phyloP scores from a whole-genome alignment of 768 basidiomycete species.

The Antrodiella citrinella region DNA sequence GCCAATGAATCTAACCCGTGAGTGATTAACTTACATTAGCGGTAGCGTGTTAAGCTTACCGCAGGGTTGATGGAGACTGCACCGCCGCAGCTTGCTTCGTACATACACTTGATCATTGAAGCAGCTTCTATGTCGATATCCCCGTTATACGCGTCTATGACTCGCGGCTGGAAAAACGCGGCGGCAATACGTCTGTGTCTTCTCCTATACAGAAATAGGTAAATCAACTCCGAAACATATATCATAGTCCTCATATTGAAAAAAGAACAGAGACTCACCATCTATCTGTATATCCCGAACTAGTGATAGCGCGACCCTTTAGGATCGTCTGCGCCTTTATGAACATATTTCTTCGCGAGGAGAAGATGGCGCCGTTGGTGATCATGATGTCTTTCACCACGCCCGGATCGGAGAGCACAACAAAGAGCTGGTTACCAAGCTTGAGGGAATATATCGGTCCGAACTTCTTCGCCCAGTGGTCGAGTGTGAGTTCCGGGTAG shows the following conservation, averaged over 20 bases:
- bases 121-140: conserved; percentile 23
- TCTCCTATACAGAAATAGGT: conserved; percentile 21
- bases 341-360: conserved; percentile 36
- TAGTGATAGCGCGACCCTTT: conserved; percentile 34
- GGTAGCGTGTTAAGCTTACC: conserved; percentile 29
- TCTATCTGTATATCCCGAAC: conserved; percentile 33
- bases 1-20: not conserved
- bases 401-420: conserved; percentile 35
- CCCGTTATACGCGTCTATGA: conserved; percentile 27
- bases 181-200: conserved; percentile 35
- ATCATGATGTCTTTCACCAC: conserved; percentile 38
- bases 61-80: conserved; percentile 29
- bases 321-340: conserved; percentile 38
- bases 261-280: conserved; percentile 23
- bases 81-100: conserved; percentile 25
- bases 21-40: conserved; percentile 11
- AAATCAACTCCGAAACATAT: not conserved
- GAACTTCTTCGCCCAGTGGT: conserved; percentile 27
- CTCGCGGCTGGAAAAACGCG: conserved; percentile 23
- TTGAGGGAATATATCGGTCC: conserved; percentile 37
- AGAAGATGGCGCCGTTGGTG: conserved; percentile 37
- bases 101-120: conserved; percentile 32
- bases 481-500: conserved; percentile 30
- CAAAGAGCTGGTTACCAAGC: conserved; percentile 40
- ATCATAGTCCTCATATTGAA: not conserved